Evolutionary conservation across 2,329 filamentous ascomycete species (phyloP).

Genomic region (Bipolaris zeicola): DNA sequence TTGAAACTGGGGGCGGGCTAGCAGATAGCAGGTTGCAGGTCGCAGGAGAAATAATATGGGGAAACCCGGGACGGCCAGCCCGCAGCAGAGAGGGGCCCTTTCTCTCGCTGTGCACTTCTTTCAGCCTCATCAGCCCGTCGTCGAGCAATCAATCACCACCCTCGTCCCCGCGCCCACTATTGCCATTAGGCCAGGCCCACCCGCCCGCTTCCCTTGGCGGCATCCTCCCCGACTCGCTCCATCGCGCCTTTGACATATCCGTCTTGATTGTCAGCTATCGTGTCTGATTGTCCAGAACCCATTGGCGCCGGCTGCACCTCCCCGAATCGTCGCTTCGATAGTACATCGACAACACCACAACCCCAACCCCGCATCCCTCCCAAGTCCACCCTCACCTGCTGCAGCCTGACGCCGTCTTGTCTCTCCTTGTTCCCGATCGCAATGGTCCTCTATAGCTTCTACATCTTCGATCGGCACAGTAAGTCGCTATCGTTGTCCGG

Average conservation of each 20-base stretch:
- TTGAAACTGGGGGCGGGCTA: slow-evolving; percentile 7
- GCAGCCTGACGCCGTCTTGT: not conserved
- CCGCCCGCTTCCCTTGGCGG: slow-evolving; percentile 7
- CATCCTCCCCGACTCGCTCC: not conserved
- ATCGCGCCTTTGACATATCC: too few species aligned
- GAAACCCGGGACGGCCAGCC: slow-evolving; percentile 8
- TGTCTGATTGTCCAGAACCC: not conserved
- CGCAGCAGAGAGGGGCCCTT: slow-evolving; percentile 16
- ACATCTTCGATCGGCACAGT: slow-evolving; percentile 99
- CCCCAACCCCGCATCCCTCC: not conserved
- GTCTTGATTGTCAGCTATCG: too few species aligned
- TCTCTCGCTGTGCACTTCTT: slow-evolving; percentile 6
- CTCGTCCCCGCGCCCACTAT: not conserved
- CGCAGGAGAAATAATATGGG: slow-evolving; percentile 24
- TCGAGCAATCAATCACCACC: not conserved
- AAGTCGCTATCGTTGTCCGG: slow-evolving; percentile 41
- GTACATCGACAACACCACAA: slow-evolving; percentile 5
- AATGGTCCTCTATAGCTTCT: slow-evolving; percentile 97
- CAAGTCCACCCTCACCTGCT: not conserved
- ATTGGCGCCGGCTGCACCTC: slow-evolving; percentile 2
- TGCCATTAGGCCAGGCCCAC: not conserved
- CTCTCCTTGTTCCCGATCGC: not conserved
- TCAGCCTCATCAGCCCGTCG: slow-evolving; percentile 18
- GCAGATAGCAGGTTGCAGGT: slow-evolving; percentile 11
- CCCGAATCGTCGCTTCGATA: slow-evolving; percentile 4